These are phyloP conservation scores for Peronospora belbahrii DNA, from an alignment of 352 stramenopile species.

Conservation along the genomic window DNA sequence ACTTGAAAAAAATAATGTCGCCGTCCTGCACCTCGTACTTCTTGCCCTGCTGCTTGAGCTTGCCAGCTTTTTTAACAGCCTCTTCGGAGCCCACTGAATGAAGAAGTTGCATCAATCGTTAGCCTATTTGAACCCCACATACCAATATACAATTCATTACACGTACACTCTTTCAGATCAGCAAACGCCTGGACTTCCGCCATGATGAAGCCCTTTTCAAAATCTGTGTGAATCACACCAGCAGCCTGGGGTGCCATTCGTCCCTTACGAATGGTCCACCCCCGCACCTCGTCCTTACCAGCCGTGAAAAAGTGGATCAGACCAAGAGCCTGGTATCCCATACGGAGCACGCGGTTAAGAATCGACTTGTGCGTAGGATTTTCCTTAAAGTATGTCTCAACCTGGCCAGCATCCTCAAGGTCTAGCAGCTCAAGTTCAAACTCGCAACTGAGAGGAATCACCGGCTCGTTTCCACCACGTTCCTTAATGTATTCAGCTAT, in stretches of 20 bases:
- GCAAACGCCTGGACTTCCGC: conserved; percentile 85
- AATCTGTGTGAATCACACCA: conserved; percentile 99
- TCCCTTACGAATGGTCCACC: conserved; percentile 98
- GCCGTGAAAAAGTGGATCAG: conserved; percentile 99
- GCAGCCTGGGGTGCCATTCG: conserved; percentile 95
- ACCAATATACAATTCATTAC: neutral
- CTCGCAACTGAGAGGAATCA: conserved; percentile 97
- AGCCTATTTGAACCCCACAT: conserved; percentile 1
- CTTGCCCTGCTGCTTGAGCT: conserved; percentile 87
- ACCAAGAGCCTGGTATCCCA: conserved; percentile 95
- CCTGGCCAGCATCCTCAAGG: conserved; percentile 49
- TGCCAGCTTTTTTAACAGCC: conserved; percentile 84
- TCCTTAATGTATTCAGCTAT: conserved; percentile 96
- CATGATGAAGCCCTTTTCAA: conserved; percentile 99
- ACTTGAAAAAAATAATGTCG: conserved; percentile 90
- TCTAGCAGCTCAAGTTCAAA: conserved; percentile 95
- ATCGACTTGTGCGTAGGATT: conserved; percentile 87
- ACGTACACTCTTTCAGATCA: conserved; percentile 86
- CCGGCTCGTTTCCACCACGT: conserved; percentile 92
- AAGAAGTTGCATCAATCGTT: neutral
- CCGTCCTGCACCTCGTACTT: conserved; percentile 87
- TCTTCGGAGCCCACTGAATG: conserved; percentile 71
- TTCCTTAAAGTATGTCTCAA: conserved; percentile 67
- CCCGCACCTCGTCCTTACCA: conserved; percentile 97
- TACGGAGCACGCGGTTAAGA: conserved; percentile 96